Percentiles rank a stretch among this genome's conserved stretches.
Conservation (phyloP, 805 yeast species). For the Starmerella powellii region DNA sequence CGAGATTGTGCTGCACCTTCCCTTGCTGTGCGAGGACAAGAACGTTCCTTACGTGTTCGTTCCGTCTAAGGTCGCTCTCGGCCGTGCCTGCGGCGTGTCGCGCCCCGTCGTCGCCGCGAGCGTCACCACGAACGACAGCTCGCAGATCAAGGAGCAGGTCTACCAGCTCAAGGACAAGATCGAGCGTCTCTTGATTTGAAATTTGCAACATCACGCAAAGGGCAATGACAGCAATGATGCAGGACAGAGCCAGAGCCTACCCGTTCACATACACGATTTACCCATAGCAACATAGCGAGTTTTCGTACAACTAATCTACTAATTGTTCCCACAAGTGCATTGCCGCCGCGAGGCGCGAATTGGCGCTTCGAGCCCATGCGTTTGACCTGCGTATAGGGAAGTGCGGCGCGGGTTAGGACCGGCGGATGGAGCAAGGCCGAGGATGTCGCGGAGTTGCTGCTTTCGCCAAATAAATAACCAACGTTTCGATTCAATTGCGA, state of each 20-base stretch:
- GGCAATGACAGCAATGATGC: conserved; percentile 24
- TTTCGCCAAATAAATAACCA: neutral
- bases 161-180: conserved; percentile 97
- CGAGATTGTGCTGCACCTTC: conserved; percentile 94
- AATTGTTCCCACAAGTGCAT: too few relatives aligned
- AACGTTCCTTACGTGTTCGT: conserved; percentile 98
- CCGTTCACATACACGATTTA: too few relatives aligned
- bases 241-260: conserved; percentile 24
- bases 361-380: too few relatives aligned
- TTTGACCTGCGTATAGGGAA: too few relatives aligned
- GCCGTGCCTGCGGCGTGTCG: conserved; percentile 99
- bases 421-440: too few relatives aligned
- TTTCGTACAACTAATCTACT: too few relatives aligned
- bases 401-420: too few relatives aligned
- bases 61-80: conserved; percentile 95
- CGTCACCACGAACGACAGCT: conserved; percentile 95
- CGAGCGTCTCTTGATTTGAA: conserved; percentile 85
- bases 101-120: conserved; percentile 99
- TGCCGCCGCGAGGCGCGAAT: too few relatives aligned
- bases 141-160: conserved; percentile 93
- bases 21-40: conserved; percentile 96
- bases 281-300: too few relatives aligned
- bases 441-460: too few relatives aligned
- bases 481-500: neutral
- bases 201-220: neutral